Percentiles rank a stretch among this genome's conserved stretches.
Conservation (phyloP, 768 basidiomycete species). For the Dentipellis sp. region DNA sequence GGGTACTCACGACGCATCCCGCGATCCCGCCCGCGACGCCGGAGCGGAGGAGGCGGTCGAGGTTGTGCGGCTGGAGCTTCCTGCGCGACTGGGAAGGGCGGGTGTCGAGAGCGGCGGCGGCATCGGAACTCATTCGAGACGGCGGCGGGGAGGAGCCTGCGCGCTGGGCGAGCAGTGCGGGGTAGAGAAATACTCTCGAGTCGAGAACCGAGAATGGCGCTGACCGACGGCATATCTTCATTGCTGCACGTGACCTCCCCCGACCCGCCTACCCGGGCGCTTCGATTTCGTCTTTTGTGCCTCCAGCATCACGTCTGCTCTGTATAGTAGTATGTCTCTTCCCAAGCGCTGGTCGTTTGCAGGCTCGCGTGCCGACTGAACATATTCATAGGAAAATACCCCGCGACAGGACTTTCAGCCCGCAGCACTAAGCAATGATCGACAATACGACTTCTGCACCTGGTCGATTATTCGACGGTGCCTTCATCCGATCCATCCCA, state of each 20-base stretch:
- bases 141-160: background rate
- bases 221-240: background rate
- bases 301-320: too few relatives aligned
- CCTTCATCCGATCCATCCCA: background rate
- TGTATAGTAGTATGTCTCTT: too few relatives aligned
- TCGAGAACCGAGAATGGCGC: slow-evolving; percentile 2
- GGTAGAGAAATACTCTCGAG: slow-evolving; percentile 16
- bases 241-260: too few relatives aligned
- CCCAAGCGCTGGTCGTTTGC: too few relatives aligned
- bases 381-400: too few relatives aligned
- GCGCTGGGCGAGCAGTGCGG: background rate
- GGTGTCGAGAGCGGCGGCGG: slow-evolving; percentile 15
- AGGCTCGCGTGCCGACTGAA: too few relatives aligned
- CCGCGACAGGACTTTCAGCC: too few relatives aligned
- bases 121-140: slow-evolving; percentile 23
- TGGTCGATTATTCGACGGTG: background rate
- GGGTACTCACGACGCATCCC: slow-evolving; percentile 74
- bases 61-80: slow-evolving; percentile 38
- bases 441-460: too few relatives aligned
- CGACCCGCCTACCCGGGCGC: too few relatives aligned
- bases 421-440: too few relatives aligned
- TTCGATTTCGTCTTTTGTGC: too few relatives aligned
- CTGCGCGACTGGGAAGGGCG: background rate
- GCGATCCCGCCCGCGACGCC: slow-evolving; percentile 91
- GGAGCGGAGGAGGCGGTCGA: slow-evolving; percentile 53